Evolutionary conservation across 768 basidiomycete genomes (phyloP).

Genomic region (Russula dissimulans): DNA sequence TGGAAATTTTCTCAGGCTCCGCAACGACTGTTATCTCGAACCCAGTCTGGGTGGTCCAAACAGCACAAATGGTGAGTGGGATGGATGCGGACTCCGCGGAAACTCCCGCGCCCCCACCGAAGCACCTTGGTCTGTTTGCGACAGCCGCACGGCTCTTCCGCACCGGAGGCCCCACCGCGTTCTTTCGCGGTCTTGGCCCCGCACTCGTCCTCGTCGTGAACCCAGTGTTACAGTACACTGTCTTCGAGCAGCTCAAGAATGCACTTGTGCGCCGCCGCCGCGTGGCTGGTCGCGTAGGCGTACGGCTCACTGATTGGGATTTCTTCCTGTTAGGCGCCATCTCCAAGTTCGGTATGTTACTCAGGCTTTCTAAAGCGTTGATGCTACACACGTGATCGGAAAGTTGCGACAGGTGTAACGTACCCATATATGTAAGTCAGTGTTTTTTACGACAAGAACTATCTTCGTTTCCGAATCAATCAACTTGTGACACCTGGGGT

Average conservation of each 20-base stretch:
- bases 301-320: constrained; percentile 70
- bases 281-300: constrained; percentile 34
- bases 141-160: constrained; percentile 61
- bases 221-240: constrained; percentile 90
- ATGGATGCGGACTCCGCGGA: constrained; percentile 26
- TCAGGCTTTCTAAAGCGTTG: background rate
- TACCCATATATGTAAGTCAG: constrained; percentile 64
- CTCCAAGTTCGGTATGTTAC: constrained; percentile 67
- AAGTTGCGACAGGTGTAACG: constrained; percentile 44
- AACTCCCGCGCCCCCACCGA: constrained; percentile 26
- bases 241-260: constrained; percentile 94
- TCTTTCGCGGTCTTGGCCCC: constrained; percentile 91
- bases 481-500: background rate
- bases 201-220: constrained; percentile 92
- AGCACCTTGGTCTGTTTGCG: constrained; percentile 53
- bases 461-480: background rate
- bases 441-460: background rate
- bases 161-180: constrained; percentile 68
- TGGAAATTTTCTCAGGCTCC: constrained; percentile 45
- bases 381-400: background rate
- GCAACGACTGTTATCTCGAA: constrained; percentile 85
- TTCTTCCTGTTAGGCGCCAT: constrained; percentile 93
- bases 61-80: constrained; percentile 70
- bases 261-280: constrained; percentile 56
- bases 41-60: constrained; percentile 96